These are phyloP conservation scores for Pneumocystis carinii DNA, from an alignment of 1,139 yeast species.

Conservation along the genomic window DNA sequence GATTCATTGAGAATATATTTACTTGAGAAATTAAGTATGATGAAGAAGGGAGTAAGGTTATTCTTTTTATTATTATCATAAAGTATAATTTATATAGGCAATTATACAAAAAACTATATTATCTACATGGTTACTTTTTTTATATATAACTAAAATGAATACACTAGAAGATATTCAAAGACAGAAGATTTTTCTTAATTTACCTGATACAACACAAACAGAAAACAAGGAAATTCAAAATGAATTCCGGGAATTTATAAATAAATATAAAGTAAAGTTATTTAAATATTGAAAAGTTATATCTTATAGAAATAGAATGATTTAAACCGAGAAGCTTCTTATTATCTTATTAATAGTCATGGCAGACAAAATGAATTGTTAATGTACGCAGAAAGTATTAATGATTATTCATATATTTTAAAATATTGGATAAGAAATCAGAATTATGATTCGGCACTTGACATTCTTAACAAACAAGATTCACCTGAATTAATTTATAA, in stretches of 20 bases:
- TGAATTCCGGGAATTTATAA: conserved; percentile 40
- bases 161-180: conserved; percentile 30
- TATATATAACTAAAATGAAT: conserved; percentile 39
- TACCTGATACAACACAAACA: conserved; percentile 1
- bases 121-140: conserved; percentile 74
- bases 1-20: conserved; percentile 46
- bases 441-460: conserved; percentile 62
- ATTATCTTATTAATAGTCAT: conserved; percentile 54
- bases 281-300: background rate
- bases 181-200: background rate
- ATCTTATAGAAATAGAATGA: conserved; percentile 16
- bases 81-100: conserved; percentile 15
- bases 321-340: conserved; percentile 52
- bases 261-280: conserved; percentile 26
- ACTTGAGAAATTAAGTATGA: conserved; percentile 33
- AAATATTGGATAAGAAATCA: conserved; percentile 52
- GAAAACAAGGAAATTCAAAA: conserved; percentile 18
- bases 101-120: conserved; percentile 44
- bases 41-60: conserved; percentile 24
- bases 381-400: conserved; percentile 49
- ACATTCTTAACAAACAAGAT: conserved; percentile 36
- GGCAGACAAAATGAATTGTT: conserved; percentile 51
- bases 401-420: conserved; percentile 56
- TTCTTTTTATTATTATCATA: background rate
- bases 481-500: conserved; percentile 43